Conservation (phyloP, 2,329 filamentous ascomycete species). For the Colletotrichum cordylinicola region DNA sequence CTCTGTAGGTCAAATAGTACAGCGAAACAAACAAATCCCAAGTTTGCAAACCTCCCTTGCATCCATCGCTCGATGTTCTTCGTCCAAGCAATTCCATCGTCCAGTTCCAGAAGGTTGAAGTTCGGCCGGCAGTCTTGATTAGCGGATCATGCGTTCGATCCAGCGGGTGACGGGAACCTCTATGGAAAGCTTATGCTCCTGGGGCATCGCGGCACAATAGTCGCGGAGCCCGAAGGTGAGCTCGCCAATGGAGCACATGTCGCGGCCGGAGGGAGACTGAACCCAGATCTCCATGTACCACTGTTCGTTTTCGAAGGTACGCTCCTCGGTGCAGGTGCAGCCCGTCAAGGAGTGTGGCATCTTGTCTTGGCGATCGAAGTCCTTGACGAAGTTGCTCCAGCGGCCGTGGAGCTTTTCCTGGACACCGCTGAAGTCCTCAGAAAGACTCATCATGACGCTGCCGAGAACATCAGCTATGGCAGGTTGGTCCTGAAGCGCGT, state of each 20-base stretch:
- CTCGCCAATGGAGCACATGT: background rate
- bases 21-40: constrained; percentile 14
- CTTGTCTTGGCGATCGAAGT: constrained; percentile 27
- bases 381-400: background rate
- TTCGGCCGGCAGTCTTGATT: background rate
- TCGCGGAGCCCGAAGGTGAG: background rate
- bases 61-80: background rate
- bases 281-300: constrained; percentile 1
- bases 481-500: background rate
- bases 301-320: constrained; percentile 31
- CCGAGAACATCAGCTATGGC: background rate
- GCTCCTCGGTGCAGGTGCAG: constrained; percentile 44
- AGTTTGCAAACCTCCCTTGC: background rate
- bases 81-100: background rate
- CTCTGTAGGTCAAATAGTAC: constrained; percentile 16
- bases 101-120: background rate
- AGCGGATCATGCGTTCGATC: background rate
- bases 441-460: constrained; percentile 56
- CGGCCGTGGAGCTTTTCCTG: background rate
- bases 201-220: background rate
- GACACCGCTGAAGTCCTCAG: constrained; percentile 25
- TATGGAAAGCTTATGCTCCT: background rate
- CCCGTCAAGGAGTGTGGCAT: constrained; percentile 38
- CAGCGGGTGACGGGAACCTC: background rate
- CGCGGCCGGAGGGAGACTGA: background rate